These are phyloP conservation scores for Coccomyxa sp. DNA, from an alignment of 139 green algal genomes.

Conservation along the genomic window DNA sequence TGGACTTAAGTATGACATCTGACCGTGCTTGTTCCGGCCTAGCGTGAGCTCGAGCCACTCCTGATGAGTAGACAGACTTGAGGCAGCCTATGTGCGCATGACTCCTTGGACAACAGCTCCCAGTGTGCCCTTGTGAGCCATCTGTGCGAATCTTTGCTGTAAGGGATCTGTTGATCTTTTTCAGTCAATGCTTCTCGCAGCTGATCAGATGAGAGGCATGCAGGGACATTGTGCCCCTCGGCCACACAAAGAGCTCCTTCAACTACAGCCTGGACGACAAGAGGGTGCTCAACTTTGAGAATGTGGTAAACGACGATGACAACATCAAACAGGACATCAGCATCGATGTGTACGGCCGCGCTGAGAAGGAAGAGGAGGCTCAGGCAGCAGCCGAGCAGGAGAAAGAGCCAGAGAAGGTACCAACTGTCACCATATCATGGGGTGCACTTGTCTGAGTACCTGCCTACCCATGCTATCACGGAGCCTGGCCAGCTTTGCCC, in stretches of 20 bases:
- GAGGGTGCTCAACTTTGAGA: slow-evolving; percentile 84
- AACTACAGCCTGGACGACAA: slow-evolving; percentile 86
- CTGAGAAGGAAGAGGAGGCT: slow-evolving; percentile 26
- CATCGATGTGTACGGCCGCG: slow-evolving; percentile 71
- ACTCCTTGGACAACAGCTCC: neutral
- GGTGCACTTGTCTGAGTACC: neutral
- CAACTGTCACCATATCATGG: too few relatives aligned
- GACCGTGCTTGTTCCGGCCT: neutral
- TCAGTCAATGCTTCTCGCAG: too few relatives aligned
- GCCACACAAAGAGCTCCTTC: slow-evolving; percentile 64
- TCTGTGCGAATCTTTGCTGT: neutral
- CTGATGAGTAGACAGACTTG: too few relatives aligned
- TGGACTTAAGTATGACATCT: too few relatives aligned
- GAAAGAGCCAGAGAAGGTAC: neutral
- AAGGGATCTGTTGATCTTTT: neutral
- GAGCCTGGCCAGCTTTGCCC: neutral
- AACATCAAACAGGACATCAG: slow-evolving; percentile 94
- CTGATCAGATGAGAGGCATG: neutral
- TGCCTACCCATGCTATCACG: neutral
- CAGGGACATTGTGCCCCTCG: slow-evolving; percentile 84
- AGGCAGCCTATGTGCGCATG: too few relatives aligned
- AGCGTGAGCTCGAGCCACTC: neutral
- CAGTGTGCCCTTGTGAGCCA: neutral
- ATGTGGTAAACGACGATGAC: slow-evolving; percentile 82
- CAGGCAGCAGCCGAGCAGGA: neutral